A percentile compares a stretch with the other conserved stretches of the same genome.
Conservation (phyloP, 2,329 filamentous ascomycete species). For the Beauveria brongniartii region DNA sequence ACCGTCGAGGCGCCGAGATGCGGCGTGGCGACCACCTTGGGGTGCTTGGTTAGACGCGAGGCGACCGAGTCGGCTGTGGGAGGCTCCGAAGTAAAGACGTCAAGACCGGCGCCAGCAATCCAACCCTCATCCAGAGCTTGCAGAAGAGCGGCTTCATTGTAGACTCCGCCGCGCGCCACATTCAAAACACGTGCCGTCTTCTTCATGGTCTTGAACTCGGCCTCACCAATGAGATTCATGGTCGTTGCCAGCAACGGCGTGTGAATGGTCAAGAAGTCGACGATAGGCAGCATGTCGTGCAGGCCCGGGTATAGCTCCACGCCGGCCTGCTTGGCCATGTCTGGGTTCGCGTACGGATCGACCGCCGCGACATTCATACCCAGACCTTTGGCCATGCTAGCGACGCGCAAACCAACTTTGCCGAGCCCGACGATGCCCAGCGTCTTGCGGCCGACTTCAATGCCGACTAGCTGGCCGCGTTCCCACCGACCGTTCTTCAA, state of each 20-base stretch:
- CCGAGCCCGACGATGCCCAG: conserved; percentile 70
- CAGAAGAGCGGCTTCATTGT: conserved; percentile 67
- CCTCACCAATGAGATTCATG: conserved; percentile 60
- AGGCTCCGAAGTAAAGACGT: conserved; percentile 73
- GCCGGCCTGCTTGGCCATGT: conserved; percentile 60
- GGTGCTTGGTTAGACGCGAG: conserved; percentile 55
- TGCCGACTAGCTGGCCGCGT: conserved; percentile 62
- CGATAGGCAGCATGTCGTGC: conserved; percentile 50
- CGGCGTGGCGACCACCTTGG: conserved; percentile 67
- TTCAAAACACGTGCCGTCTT: conserved; percentile 66
- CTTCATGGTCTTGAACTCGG: conserved; percentile 65
- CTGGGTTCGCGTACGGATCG: conserved; percentile 68
- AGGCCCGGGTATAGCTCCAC: conserved; percentile 55
- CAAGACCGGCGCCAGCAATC: conserved; percentile 69
- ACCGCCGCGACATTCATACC: conserved; percentile 69
- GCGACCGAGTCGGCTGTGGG: conserved; percentile 48
- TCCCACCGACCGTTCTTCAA: conserved; percentile 71
- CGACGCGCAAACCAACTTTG: conserved; percentile 77
- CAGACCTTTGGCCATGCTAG: conserved; percentile 67
- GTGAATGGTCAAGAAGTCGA: conserved; percentile 75
- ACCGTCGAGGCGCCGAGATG: conserved; percentile 73
- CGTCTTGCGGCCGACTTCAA: conserved; percentile 71
- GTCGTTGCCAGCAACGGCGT: conserved; percentile 74
- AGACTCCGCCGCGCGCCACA: conserved; percentile 71
- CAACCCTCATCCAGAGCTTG: conserved; percentile 60